Evolutionary conservation across 1,139 yeast species (phyloP), one percentile per base, ranked within the genome.

Genomic region (Kodamaea alishanica): DNA sequence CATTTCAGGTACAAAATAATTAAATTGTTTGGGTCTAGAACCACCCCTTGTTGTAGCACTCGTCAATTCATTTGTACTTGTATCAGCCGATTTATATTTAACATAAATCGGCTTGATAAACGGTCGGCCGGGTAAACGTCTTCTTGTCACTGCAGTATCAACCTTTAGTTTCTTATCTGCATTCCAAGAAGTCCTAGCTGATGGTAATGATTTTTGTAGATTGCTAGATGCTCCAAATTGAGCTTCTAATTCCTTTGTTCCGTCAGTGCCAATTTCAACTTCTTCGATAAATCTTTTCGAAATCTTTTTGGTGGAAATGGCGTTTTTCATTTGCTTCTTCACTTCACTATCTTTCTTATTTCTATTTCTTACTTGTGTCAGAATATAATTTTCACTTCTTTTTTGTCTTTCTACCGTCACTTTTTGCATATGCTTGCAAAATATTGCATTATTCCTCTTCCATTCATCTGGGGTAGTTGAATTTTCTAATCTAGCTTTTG

Each of bases 401-500:
- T 36, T 32, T 8, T 39, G 38, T 22, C 37, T 37, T 23, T 38
- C 40, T 5, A 28, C 33, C 22, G 45, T 44, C 26, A 38, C 43
- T 40, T 45, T 35, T 33, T 45, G 45, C 30, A 52, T 49, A 41
- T 47, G 54, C 11, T 45, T 46, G 34, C 44, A 46, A 35, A 58
- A 43, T 5, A 11, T n/a, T 7, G 26, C 30, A 30, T 31, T 38
- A 42, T 54, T 52, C 33, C 44, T 47, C 22, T 56, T 50, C 65
- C 68, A 65, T 36, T 52, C 58, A 29, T 49, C 48, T 36, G 56
- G 56, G 33, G 54, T 50, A 2, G 46, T 35, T 1, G 70, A 56
- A 28, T 54, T 59, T 42, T 70, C 72, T 33, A 68, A 46, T 35
- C 55, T 53, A 8, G 61, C 50, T 41, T 56, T 57, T 2, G 58